Evolutionary conservation across 208 protist species (phyloP).

Genomic region (Naegleria lovaniensis): DNA sequence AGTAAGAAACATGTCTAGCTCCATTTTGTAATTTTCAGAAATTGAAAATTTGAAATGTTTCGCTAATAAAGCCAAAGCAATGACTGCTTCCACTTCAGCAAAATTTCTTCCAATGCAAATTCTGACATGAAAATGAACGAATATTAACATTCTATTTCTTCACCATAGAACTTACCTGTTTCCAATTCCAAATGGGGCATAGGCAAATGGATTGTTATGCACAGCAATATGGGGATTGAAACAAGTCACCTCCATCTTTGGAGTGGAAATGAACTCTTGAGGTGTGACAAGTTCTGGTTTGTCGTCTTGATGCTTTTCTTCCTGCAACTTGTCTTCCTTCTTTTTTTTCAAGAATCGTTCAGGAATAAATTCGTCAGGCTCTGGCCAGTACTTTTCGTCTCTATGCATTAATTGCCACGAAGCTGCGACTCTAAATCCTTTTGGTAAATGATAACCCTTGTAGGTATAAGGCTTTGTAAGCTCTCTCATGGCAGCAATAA

Average conservation of each 20-base stretch:
- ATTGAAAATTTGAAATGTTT: slow-evolving; percentile 1
- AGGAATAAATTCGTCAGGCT: background rate
- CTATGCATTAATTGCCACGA: background rate
- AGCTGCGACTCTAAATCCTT: background rate
- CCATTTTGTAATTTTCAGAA: background rate
- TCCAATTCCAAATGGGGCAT: background rate
- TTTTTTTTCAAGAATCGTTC: background rate
- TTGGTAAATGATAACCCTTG: background rate
- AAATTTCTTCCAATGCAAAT: background rate
- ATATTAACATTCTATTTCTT: too few relatives aligned
- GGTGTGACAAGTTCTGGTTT: background rate
- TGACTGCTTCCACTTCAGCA: background rate
- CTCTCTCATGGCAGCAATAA: background rate
- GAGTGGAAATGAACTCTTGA: background rate
- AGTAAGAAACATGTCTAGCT: background rate
- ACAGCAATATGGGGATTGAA: background rate
- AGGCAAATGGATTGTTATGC: background rate
- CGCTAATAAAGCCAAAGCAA: background rate
- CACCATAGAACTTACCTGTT: background rate
- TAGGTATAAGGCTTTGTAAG: background rate
- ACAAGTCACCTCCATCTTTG: background rate
- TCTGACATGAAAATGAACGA: too few relatives aligned
- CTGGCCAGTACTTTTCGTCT: background rate
- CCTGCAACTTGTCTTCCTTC: background rate
- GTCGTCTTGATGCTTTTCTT: background rate